These are phyloP conservation scores for Pseudonitzschia multiseries DNA, from an alignment of 108 stramenopile genomes.

Conservation along the genomic window DNA sequence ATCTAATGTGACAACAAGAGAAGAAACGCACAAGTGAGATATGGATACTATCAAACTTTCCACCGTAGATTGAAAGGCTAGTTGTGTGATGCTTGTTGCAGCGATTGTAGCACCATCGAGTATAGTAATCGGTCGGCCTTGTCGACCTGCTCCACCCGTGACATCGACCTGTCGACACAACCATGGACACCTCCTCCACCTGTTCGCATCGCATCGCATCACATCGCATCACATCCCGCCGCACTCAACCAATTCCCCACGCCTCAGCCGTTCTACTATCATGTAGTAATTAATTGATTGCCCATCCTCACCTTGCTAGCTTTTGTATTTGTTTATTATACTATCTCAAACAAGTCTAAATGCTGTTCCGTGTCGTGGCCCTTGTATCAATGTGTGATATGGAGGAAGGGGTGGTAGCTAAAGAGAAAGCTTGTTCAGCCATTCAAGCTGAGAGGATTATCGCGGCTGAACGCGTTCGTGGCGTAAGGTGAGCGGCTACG, in stretches of 20 bases:
- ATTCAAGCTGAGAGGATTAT: neutral
- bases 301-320: conserved; percentile 20
- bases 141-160: too few relatives aligned
- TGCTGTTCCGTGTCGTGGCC: neutral
- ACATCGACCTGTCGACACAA: neutral
- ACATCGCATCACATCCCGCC: too few relatives aligned
- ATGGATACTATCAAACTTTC: neutral
- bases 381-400: conserved; percentile 9
- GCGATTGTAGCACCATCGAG: too few relatives aligned
- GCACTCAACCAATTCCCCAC: neutral
- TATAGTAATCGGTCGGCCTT: too few relatives aligned
- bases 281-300: neutral
- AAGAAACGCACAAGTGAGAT: neutral
- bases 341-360: conserved; percentile 14
- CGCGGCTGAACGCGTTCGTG: neutral
- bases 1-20: conserved; percentile 58
- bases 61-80: neutral
- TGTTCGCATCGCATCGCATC: neutral
- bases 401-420: neutral
- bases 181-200: neutral
- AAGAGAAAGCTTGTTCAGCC: neutral
- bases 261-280: neutral
- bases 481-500: conserved; percentile 1
- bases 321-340: conserved; percentile 16
- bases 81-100: neutral